Percentiles rank a stretch among this genome's conserved stretches.
Evolutionary conservation across 2,329 filamentous ascomycete species (phyloP).

Genomic region (Botrytis cinerea): DNA sequence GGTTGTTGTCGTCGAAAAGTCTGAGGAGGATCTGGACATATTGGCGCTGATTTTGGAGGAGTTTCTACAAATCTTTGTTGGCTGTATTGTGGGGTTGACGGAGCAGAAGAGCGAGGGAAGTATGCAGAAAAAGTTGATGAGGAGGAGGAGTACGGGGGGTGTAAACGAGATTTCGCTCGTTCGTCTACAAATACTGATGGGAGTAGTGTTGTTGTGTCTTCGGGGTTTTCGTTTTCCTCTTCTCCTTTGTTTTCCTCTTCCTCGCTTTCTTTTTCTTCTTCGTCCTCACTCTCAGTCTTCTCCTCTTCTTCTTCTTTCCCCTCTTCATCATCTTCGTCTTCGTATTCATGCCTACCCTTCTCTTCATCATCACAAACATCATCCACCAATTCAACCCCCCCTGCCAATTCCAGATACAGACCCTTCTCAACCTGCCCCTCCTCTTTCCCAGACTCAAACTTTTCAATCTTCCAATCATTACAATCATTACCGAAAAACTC

Average conservation of each 20-base stretch:
- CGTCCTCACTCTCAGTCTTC: not conserved
- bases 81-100: too few species aligned
- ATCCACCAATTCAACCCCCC: not conserved
- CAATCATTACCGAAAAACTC: not conserved
- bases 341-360: too few species aligned
- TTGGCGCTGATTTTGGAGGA: not conserved
- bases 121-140: not conserved
- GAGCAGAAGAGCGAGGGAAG: not conserved
- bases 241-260: not conserved
- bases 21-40: not conserved
- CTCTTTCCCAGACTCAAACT: not conserved
- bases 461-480: not conserved
- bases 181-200: not conserved
- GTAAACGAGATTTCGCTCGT: not conserved
- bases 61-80: not conserved
- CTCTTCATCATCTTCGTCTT: not conserved
- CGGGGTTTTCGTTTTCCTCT: fast-evolving
- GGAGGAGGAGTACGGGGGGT: not conserved
- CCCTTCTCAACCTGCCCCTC: not conserved
- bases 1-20: not conserved
- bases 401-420: not conserved
- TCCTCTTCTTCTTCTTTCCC: not conserved
- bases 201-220: not conserved
- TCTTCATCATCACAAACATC: not conserved
- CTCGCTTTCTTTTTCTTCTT: not conserved